A percentile compares a stretch with the other conserved stretches of the same genome.
Evolutionary conservation across 108 stramenopile species (phyloP).

Genomic region (Fistulifera solaris): DNA sequence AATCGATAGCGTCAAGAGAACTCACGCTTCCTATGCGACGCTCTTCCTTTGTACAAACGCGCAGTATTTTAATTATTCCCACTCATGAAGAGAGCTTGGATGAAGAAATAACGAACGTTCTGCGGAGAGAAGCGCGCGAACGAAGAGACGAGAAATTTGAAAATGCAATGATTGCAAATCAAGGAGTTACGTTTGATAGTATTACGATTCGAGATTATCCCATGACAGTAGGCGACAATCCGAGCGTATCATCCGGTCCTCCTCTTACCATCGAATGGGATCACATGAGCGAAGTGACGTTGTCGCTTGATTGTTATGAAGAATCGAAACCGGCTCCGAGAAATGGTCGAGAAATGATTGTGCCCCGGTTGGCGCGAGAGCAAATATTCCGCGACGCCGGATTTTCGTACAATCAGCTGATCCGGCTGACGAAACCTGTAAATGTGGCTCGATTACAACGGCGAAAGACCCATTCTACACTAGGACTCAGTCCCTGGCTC

Average conservation of each 20-base stretch:
- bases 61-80: too few relatives aligned
- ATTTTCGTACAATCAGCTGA: slow-evolving; percentile 10
- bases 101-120: too few relatives aligned
- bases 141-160: too few relatives aligned
- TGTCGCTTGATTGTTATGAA: slow-evolving; percentile 12
- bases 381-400: slow-evolving; percentile 17
- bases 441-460: slow-evolving; percentile 12
- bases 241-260: slow-evolving; percentile 25
- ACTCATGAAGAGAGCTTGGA: too few relatives aligned
- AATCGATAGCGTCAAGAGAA: too few relatives aligned
- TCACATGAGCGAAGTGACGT: slow-evolving; percentile 7
- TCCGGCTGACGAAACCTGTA: slow-evolving; percentile 6
- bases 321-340: slow-evolving; percentile 7
- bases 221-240: slow-evolving; percentile 43
- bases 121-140: too few relatives aligned
- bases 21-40: too few relatives aligned
- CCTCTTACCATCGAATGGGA: slow-evolving; percentile 41
- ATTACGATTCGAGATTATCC: slow-evolving; percentile 31
- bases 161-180: too few relatives aligned
- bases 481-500: not conserved
- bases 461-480: slow-evolving; percentile 3
- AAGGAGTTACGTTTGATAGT: slow-evolving; percentile 16
- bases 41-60: too few relatives aligned
- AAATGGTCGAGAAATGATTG: slow-evolving; percentile 3
- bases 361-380: slow-evolving; percentile 6